Evolutionary conservation across 805 yeast genomes (phyloP).

Genomic region (Metschnikowia hibisci): DNA sequence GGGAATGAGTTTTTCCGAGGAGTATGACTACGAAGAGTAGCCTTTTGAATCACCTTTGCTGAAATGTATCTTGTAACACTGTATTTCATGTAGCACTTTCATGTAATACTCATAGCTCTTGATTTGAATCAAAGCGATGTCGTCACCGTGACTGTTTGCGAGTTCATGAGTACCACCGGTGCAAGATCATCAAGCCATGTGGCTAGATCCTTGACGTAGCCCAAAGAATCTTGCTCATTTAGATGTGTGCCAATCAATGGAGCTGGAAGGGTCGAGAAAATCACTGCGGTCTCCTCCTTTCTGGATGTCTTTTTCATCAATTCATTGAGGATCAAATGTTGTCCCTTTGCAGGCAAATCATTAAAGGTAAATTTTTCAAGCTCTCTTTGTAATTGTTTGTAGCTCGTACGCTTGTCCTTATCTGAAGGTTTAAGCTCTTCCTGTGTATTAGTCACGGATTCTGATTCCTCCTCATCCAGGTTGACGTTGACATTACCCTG

Average conservation of each 20-base stretch:
- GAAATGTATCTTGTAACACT: not conserved
- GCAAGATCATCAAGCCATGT: constrained; percentile 81
- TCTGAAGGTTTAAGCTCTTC: constrained; percentile 10
- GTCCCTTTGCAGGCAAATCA: constrained; percentile 88
- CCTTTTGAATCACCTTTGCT: too few species aligned
- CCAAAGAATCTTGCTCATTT: constrained; percentile 62
- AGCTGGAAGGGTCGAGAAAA: constrained; percentile 87
- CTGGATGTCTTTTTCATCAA: constrained; percentile 66
- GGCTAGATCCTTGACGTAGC: constrained; percentile 72
- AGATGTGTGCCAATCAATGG: constrained; percentile 81
- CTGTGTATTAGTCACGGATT: not conserved
- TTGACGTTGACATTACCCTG: not conserved
- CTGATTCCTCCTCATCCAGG: constrained; percentile 1
- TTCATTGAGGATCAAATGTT: constrained; percentile 83
- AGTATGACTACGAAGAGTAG: constrained; percentile 4
- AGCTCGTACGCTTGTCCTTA: constrained; percentile 16
- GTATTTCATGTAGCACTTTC: not conserved
- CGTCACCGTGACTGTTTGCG: constrained; percentile 94
- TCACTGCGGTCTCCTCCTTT: constrained; percentile 53
- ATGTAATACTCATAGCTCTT: too few species aligned
- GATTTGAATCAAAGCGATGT: constrained; percentile 67
- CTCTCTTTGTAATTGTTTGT: constrained; percentile 36
- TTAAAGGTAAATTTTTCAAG: constrained; percentile 54
- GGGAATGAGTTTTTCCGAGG: constrained; percentile 8
- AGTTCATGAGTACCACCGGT: constrained; percentile 76